Conservation (phyloP, 2,329 filamentous ascomycete species). For the Sclerotinia nivalis region DNA sequence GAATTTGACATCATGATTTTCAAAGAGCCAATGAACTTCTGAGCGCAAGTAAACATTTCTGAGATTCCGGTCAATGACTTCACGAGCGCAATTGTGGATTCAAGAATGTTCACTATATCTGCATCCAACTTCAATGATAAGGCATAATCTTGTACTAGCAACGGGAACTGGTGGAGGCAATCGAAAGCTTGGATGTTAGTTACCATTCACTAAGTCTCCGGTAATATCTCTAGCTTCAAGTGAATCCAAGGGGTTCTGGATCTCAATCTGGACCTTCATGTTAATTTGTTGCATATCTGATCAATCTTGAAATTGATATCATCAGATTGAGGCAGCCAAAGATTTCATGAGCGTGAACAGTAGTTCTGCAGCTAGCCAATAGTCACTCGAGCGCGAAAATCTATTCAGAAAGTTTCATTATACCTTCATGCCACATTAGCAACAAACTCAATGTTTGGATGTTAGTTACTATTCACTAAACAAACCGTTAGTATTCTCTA, state of each 20-base stretch:
- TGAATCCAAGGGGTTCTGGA: neutral
- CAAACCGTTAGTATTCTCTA: neutral
- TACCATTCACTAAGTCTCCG: too few relatives aligned
- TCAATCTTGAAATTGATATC: neutral
- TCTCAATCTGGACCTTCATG: neutral
- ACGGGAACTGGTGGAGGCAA: too few relatives aligned
- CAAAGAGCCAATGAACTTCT: neutral
- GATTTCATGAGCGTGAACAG: neutral
- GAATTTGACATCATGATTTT: neutral
- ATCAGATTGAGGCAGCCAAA: neutral
- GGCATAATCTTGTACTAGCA: too few relatives aligned
- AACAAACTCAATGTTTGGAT: neutral
- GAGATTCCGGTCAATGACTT: rapidly evolving
- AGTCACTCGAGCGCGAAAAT: rapidly evolving
- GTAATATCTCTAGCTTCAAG: neutral
- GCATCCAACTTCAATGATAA: neutral
- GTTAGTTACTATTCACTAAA: too few relatives aligned
- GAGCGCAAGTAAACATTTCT: neutral
- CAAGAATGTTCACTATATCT: neutral
- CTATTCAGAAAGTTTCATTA: neutral
- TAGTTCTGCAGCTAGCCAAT: neutral
- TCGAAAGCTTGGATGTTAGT: neutral
- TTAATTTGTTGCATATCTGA: neutral
- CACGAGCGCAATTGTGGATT: too few relatives aligned
- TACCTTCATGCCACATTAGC: neutral